Base-by-base conservation (phyloP, 129 eudicot species). In the Tagetes patula region DNA sequence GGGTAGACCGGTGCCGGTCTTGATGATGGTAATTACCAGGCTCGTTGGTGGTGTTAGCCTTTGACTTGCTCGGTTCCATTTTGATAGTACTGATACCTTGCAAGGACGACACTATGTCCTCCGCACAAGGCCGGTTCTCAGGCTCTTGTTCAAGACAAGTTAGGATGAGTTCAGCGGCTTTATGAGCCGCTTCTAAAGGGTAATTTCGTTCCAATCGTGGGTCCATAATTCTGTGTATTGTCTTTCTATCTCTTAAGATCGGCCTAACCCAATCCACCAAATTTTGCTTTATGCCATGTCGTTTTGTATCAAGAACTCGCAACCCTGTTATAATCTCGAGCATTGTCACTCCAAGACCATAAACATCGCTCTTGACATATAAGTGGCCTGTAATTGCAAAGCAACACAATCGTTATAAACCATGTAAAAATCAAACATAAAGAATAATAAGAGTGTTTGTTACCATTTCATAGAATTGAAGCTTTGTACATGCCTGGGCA, bases 281-380 rank as follows among this genome's bases (percentile, higher is more conserved):
- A 59, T 84, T 82, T 3, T 56, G 81, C 71, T 85, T 77, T 39
- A 81, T 70, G 53, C 11, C 71, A 68, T 86, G 79, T 77, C 87
- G 50, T 14, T 70, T 75, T 14, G 64, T 6, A 32, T 87, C 90
- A 4, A 79, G 69, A 13, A 80, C 96, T 7, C 84, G 81, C 13
- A 72, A 83, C 59, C 91, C 97, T 14, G 97, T 83, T 50, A 91
- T 36, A 11, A 91, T 75, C 72, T 91, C 95, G 13, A 91, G 76
- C 76, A 91, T 55, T 20, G 87, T 86, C 77, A 91, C 91, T 4
- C 95, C 97, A 52, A 91, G 87, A n/a, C 88, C 84, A 49, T 87
- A 87, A 3, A 91, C 89, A 32, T 87, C 91, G 14, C 91, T 90
- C 73, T 76, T 87, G 54, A 90, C 80, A 58, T 87, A 90, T 69